Evolutionary conservation across 768 basidiomycete species (phyloP).

Genomic region (Lentinula guzmanii): DNA sequence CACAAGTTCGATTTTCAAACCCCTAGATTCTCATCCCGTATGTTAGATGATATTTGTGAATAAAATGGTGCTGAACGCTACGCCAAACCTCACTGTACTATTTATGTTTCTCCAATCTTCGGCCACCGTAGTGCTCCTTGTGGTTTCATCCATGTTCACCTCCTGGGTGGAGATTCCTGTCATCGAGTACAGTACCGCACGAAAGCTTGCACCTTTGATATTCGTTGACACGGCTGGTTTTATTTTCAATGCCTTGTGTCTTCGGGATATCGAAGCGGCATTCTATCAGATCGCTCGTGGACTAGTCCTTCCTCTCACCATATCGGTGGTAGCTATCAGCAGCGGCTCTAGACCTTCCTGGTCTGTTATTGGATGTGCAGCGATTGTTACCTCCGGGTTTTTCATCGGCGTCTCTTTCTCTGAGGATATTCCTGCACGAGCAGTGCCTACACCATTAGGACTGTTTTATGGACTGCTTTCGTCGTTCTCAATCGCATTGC

Average conservation of each 20-base stretch:
- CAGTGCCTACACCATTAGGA: conserved; percentile 47
- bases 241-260: conserved; percentile 16
- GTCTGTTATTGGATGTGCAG: conserved; percentile 58
- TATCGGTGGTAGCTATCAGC: conserved; percentile 58
- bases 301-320: conserved; percentile 74
- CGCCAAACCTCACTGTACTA: conserved; percentile 22
- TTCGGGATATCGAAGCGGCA: conserved; percentile 61
- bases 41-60: conserved; percentile 69
- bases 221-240: conserved; percentile 34
- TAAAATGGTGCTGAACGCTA: conserved; percentile 19
- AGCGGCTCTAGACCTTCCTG: conserved; percentile 54
- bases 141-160: conserved; percentile 16
- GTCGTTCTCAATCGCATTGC: conserved; percentile 67
- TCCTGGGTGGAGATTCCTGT: conserved; percentile 19
- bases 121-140: conserved; percentile 21
- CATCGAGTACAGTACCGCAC: conserved; percentile 13
- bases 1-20: conserved; percentile 8
- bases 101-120: conserved; percentile 25
- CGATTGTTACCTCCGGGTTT: conserved; percentile 71
- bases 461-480: conserved; percentile 63
- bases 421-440: conserved; percentile 46
- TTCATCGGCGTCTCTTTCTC: conserved; percentile 47
- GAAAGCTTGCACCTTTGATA: conserved; percentile 19
- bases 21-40: neutral
- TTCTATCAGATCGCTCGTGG: conserved; percentile 82